Conservation (phyloP, 2,329 filamentous ascomycete species). For the Aulographum hederae region DNA sequence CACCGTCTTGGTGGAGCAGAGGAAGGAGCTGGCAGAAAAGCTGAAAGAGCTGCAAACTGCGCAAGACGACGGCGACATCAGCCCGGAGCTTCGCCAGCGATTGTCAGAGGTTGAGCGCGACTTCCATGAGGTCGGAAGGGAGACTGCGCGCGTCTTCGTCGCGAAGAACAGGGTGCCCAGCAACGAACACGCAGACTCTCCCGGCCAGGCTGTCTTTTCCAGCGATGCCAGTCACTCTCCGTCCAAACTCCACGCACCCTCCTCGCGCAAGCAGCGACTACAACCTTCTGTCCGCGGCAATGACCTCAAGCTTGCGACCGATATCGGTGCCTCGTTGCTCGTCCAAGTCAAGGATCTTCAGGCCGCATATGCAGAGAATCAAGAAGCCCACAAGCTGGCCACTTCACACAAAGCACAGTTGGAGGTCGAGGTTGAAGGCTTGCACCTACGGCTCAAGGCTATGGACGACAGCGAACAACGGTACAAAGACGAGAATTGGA, state of each 20-base stretch:
- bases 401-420: constrained; percentile 60
- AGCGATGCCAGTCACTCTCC: constrained; percentile 72
- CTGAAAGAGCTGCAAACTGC: constrained; percentile 71
- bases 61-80: constrained; percentile 51
- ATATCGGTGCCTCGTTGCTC: constrained; percentile 88
- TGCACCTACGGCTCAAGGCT: constrained; percentile 61
- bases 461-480: constrained; percentile 88
- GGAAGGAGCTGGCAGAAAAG: constrained; percentile 63
- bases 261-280: constrained; percentile 70
- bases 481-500: constrained; percentile 99
- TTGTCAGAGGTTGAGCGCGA: constrained; percentile 80
- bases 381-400: constrained; percentile 62
- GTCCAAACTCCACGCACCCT: constrained; percentile 67
- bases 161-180: constrained; percentile 64
- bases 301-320: constrained; percentile 95
- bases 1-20: constrained; percentile 71
- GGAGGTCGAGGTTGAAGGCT: constrained; percentile 63
- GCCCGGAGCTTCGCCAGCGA: constrained; percentile 64
- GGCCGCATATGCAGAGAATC: constrained; percentile 65
- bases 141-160: constrained; percentile 75
- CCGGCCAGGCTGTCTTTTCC: constrained; percentile 40
- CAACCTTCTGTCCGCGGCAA: constrained; percentile 77
- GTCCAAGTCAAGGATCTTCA: constrained; percentile 89
- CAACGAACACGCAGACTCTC: constrained; percentile 13
- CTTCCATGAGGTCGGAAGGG: constrained; percentile 82